Conservation (phyloP, 2,329 filamentous ascomycete genomes). For the Hypoxylon sp. region DNA sequence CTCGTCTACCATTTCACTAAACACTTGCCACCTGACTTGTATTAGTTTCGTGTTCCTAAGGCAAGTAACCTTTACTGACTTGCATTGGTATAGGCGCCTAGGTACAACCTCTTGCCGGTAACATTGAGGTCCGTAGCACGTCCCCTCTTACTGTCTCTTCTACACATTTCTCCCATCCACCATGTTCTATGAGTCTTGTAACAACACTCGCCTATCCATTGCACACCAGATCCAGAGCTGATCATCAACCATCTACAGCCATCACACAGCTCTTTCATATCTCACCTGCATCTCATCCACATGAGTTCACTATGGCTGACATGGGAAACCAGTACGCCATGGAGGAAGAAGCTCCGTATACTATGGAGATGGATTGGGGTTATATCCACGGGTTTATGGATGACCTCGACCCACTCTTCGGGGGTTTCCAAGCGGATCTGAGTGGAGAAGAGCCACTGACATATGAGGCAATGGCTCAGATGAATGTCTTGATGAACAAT, state of each 20-base stretch:
- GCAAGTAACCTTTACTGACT: neutral
- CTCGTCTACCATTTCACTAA: neutral
- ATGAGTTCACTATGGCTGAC: neutral
- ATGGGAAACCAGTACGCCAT: neutral
- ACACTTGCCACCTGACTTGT: neutral
- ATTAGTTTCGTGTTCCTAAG: neutral
- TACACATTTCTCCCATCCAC: neutral
- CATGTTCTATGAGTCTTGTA: neutral
- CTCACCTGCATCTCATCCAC: neutral
- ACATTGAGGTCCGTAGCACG: neutral
- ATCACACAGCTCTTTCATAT: neutral
- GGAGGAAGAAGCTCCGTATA: neutral
- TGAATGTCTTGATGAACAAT: neutral
- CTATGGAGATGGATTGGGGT: too few species aligned
- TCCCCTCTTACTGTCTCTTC: neutral
- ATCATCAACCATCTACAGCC: neutral
- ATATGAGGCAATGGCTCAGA: neutral
- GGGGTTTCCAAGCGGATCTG: too few species aligned
- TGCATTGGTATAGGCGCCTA: neutral
- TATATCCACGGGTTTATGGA: too few species aligned
- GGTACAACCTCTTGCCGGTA: neutral
- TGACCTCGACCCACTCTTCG: too few species aligned
- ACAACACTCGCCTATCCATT: neutral
- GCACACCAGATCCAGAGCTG: neutral
- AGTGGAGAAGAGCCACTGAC: neutral